A percentile compares a stretch with the other conserved stretches of the same genome.
These are phyloP conservation scores for Malus domestica DNA, from an alignment of 306 rosid genomes.

Conservation along the genomic window DNA sequence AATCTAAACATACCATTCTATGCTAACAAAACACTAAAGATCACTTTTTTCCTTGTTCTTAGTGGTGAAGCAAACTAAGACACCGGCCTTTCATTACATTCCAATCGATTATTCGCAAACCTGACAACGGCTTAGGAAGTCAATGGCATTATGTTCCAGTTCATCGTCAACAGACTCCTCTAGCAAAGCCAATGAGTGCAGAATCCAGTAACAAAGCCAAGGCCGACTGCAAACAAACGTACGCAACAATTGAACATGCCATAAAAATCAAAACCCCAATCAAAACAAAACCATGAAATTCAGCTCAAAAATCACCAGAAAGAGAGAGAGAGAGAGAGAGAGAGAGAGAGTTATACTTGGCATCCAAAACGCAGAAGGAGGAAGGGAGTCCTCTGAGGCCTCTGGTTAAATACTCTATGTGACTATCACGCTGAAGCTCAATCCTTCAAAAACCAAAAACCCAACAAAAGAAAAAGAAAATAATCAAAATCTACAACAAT, in stretches of 20 bases:
- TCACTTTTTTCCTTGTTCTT: not conserved
- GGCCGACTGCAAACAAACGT: conserved; percentile 58
- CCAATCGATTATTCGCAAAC: conserved; percentile 14
- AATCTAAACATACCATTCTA: not conserved
- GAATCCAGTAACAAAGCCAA: conserved; percentile 90
- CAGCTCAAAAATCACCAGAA: not conserved
- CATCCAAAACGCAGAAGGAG: conserved; percentile 61
- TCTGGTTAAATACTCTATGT: conserved; percentile 47
- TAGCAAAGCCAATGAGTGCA: conserved; percentile 72
- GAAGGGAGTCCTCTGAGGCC: conserved; percentile 63
- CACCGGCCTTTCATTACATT: not conserved
- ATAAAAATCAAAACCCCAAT: not conserved
- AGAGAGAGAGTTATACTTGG: conserved; percentile 37
- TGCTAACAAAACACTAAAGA: not conserved
- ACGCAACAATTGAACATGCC: not conserved
- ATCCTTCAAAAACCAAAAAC: conserved; percentile 29
- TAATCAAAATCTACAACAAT: not conserved
- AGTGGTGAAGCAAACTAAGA: not conserved
- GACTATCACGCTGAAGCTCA: conserved; percentile 74
- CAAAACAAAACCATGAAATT: not conserved
- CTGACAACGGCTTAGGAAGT: conserved; percentile 83
- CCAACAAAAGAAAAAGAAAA: not conserved
- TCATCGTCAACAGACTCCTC: conserved; percentile 60
- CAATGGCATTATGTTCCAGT: conserved; percentile 38
- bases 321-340: not conserved